These are phyloP conservation scores for Aureobasidium sp. DNA, from an alignment of 2,329 filamentous ascomycete genomes.

Conservation along the genomic window DNA sequence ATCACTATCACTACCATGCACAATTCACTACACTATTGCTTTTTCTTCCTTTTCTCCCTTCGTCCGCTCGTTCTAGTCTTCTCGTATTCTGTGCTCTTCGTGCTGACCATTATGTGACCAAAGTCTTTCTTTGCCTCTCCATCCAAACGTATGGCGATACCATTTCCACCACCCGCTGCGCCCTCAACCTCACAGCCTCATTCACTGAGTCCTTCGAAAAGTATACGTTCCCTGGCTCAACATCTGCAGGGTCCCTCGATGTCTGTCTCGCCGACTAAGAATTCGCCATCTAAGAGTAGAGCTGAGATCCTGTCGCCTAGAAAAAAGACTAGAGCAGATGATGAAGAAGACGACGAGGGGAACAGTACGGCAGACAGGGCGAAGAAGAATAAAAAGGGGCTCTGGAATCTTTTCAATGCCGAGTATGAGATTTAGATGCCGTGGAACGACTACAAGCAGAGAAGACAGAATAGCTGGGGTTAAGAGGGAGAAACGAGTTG, in stretches of 20 bases:
- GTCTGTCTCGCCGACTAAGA: not conserved
- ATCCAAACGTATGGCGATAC: not conserved
- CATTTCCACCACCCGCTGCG: not conserved
- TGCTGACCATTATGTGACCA: not conserved
- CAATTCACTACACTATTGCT: not conserved
- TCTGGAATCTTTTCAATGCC: slow-evolving; percentile 10
- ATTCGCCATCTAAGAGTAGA: not conserved
- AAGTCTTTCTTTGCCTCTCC: not conserved
- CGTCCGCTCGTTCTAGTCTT: not conserved
- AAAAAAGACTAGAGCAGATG: not conserved
- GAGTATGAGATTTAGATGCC: slow-evolving; percentile 8
- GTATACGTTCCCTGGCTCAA: slow-evolving; percentile 9
- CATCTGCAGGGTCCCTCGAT: not conserved
- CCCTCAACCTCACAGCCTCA: not conserved
- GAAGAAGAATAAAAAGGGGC: not conserved
- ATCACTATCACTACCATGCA: not conserved
- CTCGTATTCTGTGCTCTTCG: not conserved
- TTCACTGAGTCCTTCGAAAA: slow-evolving; percentile 1
- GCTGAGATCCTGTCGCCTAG: not conserved
- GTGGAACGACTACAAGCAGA: not conserved
- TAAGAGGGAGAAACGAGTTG: not conserved
- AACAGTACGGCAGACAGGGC: not conserved
- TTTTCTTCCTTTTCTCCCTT: not conserved
- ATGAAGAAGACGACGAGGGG: not conserved
- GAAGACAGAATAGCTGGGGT: no score